phyloP scores from a whole-genome alignment of 192 early-diverging fungal species.

The Linnemannia schmuckeri region DNA sequence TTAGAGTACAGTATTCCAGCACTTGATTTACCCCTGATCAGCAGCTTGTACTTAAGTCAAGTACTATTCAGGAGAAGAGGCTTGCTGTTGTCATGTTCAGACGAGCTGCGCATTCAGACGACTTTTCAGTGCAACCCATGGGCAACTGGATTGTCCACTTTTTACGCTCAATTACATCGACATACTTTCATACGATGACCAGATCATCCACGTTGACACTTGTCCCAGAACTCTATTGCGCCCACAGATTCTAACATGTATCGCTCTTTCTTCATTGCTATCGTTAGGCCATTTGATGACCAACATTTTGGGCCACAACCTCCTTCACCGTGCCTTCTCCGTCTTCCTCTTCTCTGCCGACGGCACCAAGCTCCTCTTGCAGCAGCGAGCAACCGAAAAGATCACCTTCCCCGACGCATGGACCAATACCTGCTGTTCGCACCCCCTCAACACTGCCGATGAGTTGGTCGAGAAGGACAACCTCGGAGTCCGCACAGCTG shows the following conservation, averaged over 20 bases:
- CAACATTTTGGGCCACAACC: conserved; percentile 85
- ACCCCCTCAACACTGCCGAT: conserved; percentile 84
- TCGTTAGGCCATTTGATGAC: conserved; percentile 91
- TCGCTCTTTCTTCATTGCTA: background rate
- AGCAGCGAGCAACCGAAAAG: conserved; percentile 96
- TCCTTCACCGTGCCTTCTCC: conserved; percentile 96
- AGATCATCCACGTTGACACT: too few species aligned
- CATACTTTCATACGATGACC: too few species aligned
- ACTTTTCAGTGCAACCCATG: background rate
- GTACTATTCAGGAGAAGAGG: background rate
- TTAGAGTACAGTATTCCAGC: background rate
- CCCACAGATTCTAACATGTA: background rate
- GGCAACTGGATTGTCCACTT: background rate
- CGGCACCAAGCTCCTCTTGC: conserved; percentile 86
- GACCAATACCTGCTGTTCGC: conserved; percentile 99
- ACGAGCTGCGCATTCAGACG: background rate
- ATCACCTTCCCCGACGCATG: conserved; percentile 98
- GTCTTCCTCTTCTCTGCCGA: conserved; percentile 95
- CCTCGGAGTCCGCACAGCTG: conserved; percentile 86
- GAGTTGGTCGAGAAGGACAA: conserved; percentile 85
- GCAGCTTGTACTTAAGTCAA: background rate
- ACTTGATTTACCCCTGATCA: background rate
- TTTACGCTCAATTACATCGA: too few species aligned
- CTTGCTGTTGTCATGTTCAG: background rate
- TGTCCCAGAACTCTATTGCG: too few species aligned